phyloP scores from a whole-genome alignment of 106 monocot genomes.

The Platanthera zijinensis region DNA sequence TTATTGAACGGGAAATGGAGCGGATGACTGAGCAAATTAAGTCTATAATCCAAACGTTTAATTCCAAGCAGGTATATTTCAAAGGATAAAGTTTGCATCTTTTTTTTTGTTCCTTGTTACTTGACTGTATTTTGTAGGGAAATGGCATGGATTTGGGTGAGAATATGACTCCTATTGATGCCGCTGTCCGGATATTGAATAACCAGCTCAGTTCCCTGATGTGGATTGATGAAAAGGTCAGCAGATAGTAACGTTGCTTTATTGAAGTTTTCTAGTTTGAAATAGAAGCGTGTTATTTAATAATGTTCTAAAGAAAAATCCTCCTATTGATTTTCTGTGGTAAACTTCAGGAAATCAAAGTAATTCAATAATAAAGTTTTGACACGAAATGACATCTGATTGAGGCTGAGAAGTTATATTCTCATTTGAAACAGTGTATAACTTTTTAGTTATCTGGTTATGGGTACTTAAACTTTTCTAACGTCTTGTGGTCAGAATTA shows the following conservation, averaged over 20 bases:
- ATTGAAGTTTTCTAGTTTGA: not conserved
- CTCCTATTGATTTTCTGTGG: not conserved
- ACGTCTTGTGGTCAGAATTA: not conserved
- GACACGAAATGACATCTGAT: not conserved
- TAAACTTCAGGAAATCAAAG: not conserved
- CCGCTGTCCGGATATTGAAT: slow-evolving; percentile 79
- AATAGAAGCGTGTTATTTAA: not conserved
- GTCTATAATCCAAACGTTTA: slow-evolving; percentile 73
- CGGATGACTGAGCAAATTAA: slow-evolving; percentile 90
- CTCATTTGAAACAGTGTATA: not conserved
- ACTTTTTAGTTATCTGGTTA: not conserved
- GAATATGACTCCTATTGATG: slow-evolving; percentile 77
- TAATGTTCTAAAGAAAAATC: not conserved
- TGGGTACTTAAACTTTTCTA: not conserved
- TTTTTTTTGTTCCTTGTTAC: not conserved
- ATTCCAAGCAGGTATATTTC: slow-evolving; percentile 68
- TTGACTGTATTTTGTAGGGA: slow-evolving; percentile 37
- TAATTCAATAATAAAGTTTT: not conserved
- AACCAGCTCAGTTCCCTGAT: slow-evolving; percentile 88
- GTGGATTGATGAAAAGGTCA: slow-evolving; percentile 97
- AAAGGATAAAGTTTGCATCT: not conserved
- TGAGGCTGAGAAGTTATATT: not conserved
- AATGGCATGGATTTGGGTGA: slow-evolving; percentile 52
- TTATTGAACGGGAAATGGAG: slow-evolving; percentile 77
- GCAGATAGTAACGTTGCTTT: slow-evolving; percentile 1